phyloP scores from a whole-genome alignment of 2,329 filamentous ascomycete genomes.

The Amylocarpus encephaloides region DNA sequence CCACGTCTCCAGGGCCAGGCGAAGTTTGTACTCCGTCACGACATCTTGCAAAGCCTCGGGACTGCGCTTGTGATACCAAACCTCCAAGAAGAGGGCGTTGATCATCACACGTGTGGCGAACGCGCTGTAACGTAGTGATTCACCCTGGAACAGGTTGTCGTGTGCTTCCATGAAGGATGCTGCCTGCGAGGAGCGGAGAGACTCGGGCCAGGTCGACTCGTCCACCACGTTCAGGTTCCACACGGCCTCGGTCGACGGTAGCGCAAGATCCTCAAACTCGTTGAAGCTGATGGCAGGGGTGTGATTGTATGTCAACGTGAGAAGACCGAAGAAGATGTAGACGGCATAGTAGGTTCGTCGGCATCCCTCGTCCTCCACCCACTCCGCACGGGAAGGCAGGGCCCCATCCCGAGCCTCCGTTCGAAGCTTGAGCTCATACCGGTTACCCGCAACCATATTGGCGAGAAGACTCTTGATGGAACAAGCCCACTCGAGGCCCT shows the following conservation, averaged over 20 bases:
- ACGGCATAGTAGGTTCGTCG: constrained; percentile 96
- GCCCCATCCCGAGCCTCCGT: constrained; percentile 77
- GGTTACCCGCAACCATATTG: constrained; percentile 97
- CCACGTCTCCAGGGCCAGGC: constrained; percentile 96
- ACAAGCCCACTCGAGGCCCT: constrained; percentile 96
- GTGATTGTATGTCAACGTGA: constrained; percentile 96
- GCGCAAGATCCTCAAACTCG: constrained; percentile 87
- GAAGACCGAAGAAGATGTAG: constrained; percentile 95
- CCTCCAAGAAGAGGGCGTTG: constrained; percentile 94
- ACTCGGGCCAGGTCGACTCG: constrained; percentile 78
- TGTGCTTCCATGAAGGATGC: constrained; percentile 92
- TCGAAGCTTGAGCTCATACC: constrained; percentile 91
- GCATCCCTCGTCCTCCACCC: constrained; percentile 96
- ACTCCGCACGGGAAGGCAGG: constrained; percentile 75
- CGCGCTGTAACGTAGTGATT: constrained; percentile 84
- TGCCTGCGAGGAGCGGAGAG: constrained; percentile 61
- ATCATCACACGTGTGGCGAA: constrained; percentile 98
- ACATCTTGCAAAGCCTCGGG: constrained; percentile 97
- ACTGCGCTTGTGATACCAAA: constrained; percentile 98
- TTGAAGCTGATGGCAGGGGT: constrained; percentile 98
- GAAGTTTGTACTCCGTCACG: constrained; percentile 95
- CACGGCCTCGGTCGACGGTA: constrained; percentile 87
- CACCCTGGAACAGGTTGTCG: constrained; percentile 91
- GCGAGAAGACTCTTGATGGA: constrained; percentile 97
- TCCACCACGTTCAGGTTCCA: constrained; percentile 82